A percentile compares a stretch with the other conserved stretches of the same genome.
Evolutionary conservation across 371 early-diverging fungal genomes (phyloP).

Genomic region (Sporodiniella umbellata): DNA sequence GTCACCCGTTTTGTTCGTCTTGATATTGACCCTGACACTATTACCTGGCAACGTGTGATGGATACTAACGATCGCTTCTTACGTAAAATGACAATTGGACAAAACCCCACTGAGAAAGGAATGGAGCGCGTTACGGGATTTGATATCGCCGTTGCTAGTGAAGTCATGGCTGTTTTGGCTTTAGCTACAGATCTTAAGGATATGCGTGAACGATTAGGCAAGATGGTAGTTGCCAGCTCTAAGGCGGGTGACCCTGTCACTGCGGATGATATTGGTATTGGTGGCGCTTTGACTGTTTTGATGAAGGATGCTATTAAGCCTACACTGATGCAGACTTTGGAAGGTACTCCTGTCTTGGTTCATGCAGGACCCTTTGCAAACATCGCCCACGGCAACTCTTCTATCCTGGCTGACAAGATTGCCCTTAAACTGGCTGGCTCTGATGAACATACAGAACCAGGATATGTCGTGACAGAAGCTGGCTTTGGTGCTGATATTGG

Average conservation of each 20-base stretch:
- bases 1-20: conserved; percentile 77
- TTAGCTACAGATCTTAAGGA: conserved; percentile 84
- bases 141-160: conserved; percentile 96
- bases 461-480: conserved; percentile 95
- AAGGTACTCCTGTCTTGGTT: conserved; percentile 97
- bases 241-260: conserved; percentile 84
- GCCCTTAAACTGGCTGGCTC: conserved; percentile 90
- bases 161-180: conserved; percentile 96
- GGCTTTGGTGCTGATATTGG: conserved; percentile 99
- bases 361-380: conserved; percentile 98
- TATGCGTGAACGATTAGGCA: conserved; percentile 89
- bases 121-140: conserved; percentile 87
- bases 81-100: conserved; percentile 86
- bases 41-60: conserved; percentile 94
- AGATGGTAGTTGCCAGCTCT: conserved; percentile 91
- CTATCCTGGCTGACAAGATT: conserved; percentile 90
- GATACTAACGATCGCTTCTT: conserved; percentile 96
- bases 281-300: conserved; percentile 93
- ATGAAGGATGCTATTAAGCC: conserved; percentile 98
- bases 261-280: conserved; percentile 92
- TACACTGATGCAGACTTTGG: conserved; percentile 96
- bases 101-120: conserved; percentile 84
- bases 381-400: conserved; percentile 96
- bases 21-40: conserved; percentile 88
- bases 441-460: conserved; percentile 60